Evolutionary conservation across 2,329 filamentous ascomycete species (phyloP).

Genomic region (Pseudogymnoascus sp.): DNA sequence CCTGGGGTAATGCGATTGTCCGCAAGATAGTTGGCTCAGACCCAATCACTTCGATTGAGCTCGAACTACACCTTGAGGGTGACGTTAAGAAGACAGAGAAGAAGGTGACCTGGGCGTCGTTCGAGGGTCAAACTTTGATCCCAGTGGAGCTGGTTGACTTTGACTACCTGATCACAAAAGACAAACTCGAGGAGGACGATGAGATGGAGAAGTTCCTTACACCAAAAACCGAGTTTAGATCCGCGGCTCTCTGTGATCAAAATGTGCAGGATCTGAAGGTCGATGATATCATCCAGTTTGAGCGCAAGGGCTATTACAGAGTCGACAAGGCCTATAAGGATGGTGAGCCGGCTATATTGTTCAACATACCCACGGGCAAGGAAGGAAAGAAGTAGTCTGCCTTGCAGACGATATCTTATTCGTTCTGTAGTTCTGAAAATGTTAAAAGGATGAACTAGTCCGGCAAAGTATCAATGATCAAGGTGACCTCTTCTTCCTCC

Average conservation of each 20-base stretch:
- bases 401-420: neutral
- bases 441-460: neutral
- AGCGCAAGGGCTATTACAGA: constrained; percentile 85
- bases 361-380: constrained; percentile 63
- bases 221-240: constrained; percentile 65
- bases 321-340: constrained; percentile 59
- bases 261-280: constrained; percentile 71
- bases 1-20: constrained; percentile 86
- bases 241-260: constrained; percentile 68
- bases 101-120: constrained; percentile 90
- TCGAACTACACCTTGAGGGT: constrained; percentile 84
- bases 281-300: constrained; percentile 90
- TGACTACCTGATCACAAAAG: constrained; percentile 91
- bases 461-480: neutral
- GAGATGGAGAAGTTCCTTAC: constrained; percentile 77
- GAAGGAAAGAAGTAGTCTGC: constrained; percentile 11
- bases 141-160: constrained; percentile 87
- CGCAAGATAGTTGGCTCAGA: constrained; percentile 51
- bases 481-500: neutral
- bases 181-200: constrained; percentile 84
- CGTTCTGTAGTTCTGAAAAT: neutral
- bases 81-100: constrained; percentile 94
- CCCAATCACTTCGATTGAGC: constrained; percentile 60
- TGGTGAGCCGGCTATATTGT: constrained; percentile 53
- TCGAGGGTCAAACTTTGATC: constrained; percentile 65